Percentiles rank a stretch among this genome's conserved stretches.
phyloP scores from a whole-genome alignment of 148 eudicot species.

The Silene latifolia region DNA sequence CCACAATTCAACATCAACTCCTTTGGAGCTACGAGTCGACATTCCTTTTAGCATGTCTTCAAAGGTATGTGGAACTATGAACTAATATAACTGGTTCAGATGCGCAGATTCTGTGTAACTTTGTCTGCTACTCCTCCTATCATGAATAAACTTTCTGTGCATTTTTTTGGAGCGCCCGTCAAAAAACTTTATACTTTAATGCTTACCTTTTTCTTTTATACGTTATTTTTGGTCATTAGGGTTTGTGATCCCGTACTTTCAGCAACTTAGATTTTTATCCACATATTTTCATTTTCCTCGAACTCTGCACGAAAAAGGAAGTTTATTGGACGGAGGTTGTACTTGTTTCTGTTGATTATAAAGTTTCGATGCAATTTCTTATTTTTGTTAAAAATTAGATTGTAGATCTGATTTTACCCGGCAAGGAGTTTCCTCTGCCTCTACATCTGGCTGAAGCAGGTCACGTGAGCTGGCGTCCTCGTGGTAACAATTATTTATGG shows the following conservation, averaged over 20 bases:
- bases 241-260: not conserved
- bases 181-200: too few species aligned
- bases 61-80: slow-evolving; percentile 48
- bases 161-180: too few species aligned
- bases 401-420: slow-evolving; percentile 84
- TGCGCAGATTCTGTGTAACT: not conserved
- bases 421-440: slow-evolving; percentile 87
- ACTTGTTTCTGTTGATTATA: not conserved
- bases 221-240: not conserved
- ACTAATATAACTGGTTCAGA: not conserved
- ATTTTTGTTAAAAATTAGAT: slow-evolving; percentile 40
- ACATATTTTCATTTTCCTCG: not conserved
- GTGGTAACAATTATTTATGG: slow-evolving; percentile 80
- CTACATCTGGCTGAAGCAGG: slow-evolving; percentile 97
- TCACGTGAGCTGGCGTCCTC: slow-evolving; percentile 89
- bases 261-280: not conserved
- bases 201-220: too few species aligned
- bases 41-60: slow-evolving; percentile 92
- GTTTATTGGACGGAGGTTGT: not conserved
- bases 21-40: slow-evolving; percentile 88
- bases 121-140: not conserved
- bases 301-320: not conserved
- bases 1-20: slow-evolving; percentile 67
- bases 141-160: not conserved
- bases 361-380: not conserved